Conservation (phyloP, 352 stramenopile species). For the Phytophthora chlamydospora region DNA sequence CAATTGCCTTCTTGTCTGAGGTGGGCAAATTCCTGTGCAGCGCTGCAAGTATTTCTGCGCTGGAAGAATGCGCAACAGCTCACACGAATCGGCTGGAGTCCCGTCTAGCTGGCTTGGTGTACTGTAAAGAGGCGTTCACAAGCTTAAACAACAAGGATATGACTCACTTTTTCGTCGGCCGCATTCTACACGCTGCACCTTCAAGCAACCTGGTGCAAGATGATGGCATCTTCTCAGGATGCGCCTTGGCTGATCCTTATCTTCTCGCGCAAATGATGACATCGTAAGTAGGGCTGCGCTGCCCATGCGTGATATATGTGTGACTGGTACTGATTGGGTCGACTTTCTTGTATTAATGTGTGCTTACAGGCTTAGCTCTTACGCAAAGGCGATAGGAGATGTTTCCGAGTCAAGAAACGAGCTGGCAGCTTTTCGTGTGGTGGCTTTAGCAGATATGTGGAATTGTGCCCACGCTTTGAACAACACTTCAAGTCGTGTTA, state of each 20-base stretch:
- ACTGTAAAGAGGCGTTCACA: slow-evolving; percentile 30
- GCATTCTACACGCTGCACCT: slow-evolving; percentile 36
- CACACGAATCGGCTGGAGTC: slow-evolving; percentile 46
- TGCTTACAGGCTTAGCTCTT: slow-evolving; percentile 24
- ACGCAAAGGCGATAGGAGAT: slow-evolving; percentile 17
- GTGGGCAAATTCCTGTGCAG: slow-evolving; percentile 46
- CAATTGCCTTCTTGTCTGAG: slow-evolving; percentile 12
- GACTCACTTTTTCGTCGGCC: slow-evolving; percentile 44
- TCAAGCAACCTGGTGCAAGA: slow-evolving; percentile 33
- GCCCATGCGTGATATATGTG: background rate
- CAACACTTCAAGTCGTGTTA: slow-evolving; percentile 17
- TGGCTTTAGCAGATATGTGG: slow-evolving; percentile 38
- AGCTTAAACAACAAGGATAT: slow-evolving; percentile 28
- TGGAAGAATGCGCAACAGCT: slow-evolving; percentile 37
- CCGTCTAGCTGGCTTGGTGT: slow-evolving; percentile 40
- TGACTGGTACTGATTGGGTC: background rate
- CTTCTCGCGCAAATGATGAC: slow-evolving; percentile 25
- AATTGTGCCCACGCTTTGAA: slow-evolving; percentile 34
- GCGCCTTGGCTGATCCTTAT: slow-evolving; percentile 27
- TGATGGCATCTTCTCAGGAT: slow-evolving; percentile 37
- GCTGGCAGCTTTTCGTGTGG: slow-evolving; percentile 15
- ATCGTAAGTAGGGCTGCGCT: slow-evolving; percentile 22
- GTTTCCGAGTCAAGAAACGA: slow-evolving; percentile 10
- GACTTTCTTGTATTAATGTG: slow-evolving; percentile 2
- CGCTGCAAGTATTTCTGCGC: slow-evolving; percentile 14